phyloP scores from a whole-genome alignment of 1,139 yeast species.

The Kodamaea sp. region DNA sequence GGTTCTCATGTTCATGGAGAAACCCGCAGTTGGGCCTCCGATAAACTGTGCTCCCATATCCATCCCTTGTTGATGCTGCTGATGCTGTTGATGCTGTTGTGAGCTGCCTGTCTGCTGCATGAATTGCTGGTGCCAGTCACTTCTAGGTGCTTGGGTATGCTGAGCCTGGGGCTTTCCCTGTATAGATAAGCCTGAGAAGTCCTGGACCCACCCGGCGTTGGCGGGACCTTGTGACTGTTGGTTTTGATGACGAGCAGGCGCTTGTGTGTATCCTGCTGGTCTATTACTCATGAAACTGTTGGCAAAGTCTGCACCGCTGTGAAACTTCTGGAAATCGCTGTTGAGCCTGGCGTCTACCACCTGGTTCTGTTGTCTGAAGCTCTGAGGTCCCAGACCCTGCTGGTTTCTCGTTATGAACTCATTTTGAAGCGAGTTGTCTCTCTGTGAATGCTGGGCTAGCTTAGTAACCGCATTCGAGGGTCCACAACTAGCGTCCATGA shows the following conservation, averaged over 20 bases:
- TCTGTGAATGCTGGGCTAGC: constrained; percentile 25
- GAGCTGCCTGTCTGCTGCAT: constrained; percentile 14
- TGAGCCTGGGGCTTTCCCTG: constrained; percentile 7
- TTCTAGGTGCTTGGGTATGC: neutral
- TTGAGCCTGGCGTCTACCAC: constrained; percentile 32
- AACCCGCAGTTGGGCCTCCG: constrained; percentile 7
- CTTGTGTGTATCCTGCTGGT: constrained; percentile 11
- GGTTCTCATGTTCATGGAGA: constrained; percentile 21
- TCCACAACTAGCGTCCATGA: constrained; percentile 27
- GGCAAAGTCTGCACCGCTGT: constrained; percentile 21
- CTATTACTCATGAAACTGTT: constrained; percentile 20
- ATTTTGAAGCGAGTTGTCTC: constrained; percentile 25
- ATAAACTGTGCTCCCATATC: constrained; percentile 2
- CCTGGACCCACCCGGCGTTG: constrained; percentile 8
- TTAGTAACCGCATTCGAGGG: constrained; percentile 25
- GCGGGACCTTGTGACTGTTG: neutral
- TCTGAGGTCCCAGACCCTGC: constrained; percentile 10
- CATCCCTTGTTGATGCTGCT: constrained; percentile 7
- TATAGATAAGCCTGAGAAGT: constrained; percentile 9
- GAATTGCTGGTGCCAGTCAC: constrained; percentile 15
- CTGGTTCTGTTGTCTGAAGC: constrained; percentile 10
- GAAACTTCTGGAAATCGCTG: constrained; percentile 37
- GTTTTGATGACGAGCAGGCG: constrained; percentile 8
- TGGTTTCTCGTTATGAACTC: constrained; percentile 15
- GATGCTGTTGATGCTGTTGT: constrained; percentile 3